Base-by-base conservation (phyloP, 495 filamentous ascomycete genomes). In the Ascodesmis nigricans region DNA sequence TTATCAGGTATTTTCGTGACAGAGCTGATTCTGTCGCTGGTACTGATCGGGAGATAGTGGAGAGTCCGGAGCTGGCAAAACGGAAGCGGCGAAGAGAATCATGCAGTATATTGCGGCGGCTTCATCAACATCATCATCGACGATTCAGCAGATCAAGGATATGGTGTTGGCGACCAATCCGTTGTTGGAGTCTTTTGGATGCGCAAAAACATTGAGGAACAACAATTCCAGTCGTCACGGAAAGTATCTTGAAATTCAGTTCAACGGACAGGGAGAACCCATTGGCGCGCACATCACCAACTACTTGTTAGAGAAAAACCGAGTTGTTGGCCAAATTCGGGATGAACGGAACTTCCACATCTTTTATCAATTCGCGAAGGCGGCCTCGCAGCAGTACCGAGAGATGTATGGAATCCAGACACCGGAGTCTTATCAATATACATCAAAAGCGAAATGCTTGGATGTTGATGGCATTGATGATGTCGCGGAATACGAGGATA, bases 21-120 rank as follows among this genome's bases (percentile, higher is more conserved):
- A 29, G 14, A 15, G 10, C 24, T 10, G 19, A 11, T 19, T 6
- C 8, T 29, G 15, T 24, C n/a, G 27, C 7, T 23, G 34, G 18
- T 37, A 18, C 38, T 41, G 26, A 41, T 9, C 15, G 13, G 29
- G 5, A 3, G 11, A 16, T 17, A 44, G 48, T 14, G 90, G 90
- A 43, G 90, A 99, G 62, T 95, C 90, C 5, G 90, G 90, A 39
- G 90, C 90, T 7, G 90, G 90, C 47, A 99, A 99, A 60, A 99
- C 90, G n/a, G 90, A 99, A 55, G 90, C 90, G 0, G 90, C 90
- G 33, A 99, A 99, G 63, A 71, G 83, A 43, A 75, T 99, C 43
- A 99, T 99, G 83, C 90, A 95, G 57, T 95, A 95, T 58, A 93
- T 99, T 58, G 90, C 90, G 35, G 92, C 75, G 50, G 83, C 92